Evolutionary conservation across 179 eudicot genomes (phyloP).

Genomic region (Patellifolia procumbens): DNA sequence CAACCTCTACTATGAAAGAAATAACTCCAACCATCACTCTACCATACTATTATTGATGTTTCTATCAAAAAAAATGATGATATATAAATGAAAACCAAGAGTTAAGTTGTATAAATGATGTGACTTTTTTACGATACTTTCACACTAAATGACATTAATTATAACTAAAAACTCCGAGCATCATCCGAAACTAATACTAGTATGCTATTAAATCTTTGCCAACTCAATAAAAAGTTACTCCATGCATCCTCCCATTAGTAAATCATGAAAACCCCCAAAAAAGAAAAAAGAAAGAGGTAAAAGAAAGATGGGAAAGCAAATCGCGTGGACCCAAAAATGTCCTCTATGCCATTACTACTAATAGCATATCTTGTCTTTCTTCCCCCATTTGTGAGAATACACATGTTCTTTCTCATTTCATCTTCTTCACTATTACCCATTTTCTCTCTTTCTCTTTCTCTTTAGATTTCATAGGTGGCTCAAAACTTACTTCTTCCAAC

Average conservation of each 20-base stretch:
- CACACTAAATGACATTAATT: too few relatives aligned
- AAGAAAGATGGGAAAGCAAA: background rate
- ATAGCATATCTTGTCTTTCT: slow-evolving; percentile 20
- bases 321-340: slow-evolving; percentile 12
- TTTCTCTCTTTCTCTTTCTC: background rate
- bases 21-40: too few relatives aligned
- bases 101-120: too few relatives aligned
- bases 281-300: background rate
- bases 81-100: too few relatives aligned
- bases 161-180: too few relatives aligned
- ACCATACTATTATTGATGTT: too few relatives aligned
- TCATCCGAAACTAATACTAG: too few relatives aligned
- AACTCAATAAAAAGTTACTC: background rate
- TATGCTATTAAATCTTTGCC: background rate
- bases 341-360: slow-evolving; percentile 16
- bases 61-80: too few relatives aligned
- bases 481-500: background rate
- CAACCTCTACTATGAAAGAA: too few relatives aligned
- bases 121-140: too few relatives aligned
- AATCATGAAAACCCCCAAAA: background rate
- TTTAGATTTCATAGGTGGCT: background rate
- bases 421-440: slow-evolving; percentile 9
- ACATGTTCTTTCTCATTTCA: slow-evolving; percentile 21
- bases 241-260: background rate
- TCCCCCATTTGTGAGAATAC: slow-evolving; percentile 30